These are phyloP conservation scores for Cyberlindnera saturnus DNA, from an alignment of 805 yeast species.

Conservation along the genomic window DNA sequence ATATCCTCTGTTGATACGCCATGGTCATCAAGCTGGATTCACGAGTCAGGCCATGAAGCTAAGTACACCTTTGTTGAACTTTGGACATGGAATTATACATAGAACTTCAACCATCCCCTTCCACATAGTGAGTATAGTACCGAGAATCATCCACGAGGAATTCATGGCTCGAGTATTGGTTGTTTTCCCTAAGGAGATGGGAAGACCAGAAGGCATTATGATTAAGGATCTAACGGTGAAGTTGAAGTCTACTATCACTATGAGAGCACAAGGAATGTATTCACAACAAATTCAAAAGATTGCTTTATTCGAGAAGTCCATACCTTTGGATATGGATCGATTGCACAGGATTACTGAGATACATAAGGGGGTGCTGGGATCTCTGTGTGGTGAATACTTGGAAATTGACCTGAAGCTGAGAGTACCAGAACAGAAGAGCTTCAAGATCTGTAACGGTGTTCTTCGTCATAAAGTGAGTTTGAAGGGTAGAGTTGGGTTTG, in stretches of 20 bases:
- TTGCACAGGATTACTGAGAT: not conserved
- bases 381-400: not conserved
- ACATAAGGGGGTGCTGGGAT: not conserved
- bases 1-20: not conserved
- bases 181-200: not conserved
- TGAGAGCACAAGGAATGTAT: not conserved
- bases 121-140: not conserved
- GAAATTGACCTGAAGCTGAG: not conserved
- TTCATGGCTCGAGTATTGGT: not conserved
- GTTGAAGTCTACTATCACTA: not conserved
- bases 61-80: not conserved
- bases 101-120: not conserved
- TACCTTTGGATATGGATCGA: not conserved
- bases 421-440: not conserved
- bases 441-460: not conserved
- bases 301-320: not conserved
- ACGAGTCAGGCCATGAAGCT: not conserved
- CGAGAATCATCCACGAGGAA: not conserved
- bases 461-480: not conserved
- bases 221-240: not conserved
- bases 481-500: conserved; percentile 1
- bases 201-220: not conserved
- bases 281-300: not conserved
- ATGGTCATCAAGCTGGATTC: not conserved
- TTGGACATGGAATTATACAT: not conserved